Base-by-base conservation (phyloP, 2,329 filamentous ascomycete species). In the Sporothrix brasiliensis region DNA sequence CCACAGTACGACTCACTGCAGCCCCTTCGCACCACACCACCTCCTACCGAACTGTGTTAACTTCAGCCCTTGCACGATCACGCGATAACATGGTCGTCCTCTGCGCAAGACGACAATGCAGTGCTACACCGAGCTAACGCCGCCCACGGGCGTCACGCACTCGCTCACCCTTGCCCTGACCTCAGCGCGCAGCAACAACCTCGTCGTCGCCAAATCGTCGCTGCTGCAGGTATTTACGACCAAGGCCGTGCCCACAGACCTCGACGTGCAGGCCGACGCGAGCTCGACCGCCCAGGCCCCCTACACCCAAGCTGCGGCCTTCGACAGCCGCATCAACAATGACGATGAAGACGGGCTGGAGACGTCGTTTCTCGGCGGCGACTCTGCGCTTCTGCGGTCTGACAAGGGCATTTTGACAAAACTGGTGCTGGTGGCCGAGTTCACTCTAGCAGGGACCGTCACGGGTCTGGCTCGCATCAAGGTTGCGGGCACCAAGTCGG, bases 51-150 rank as follows among this genome's bases (percentile, higher is more conserved):
- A 14, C 13, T 30, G 19, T 41, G 9, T 30, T 52, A 4, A 19
- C 27, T 21, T 50, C 44, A 4, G 5, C 65, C 30, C 16, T 10
- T 14, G 65, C 34, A 44, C 65, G 13, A 44, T 54, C 65, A 13
- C 65, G 50, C 50, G 65, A n/a, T 54, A 69, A 69, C 63, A 72
- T 70, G 69, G 69, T 72, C 67, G 68, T 70, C 66, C 47, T n/a
- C 16, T 58, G 78, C 77, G 73, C 74, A 75, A 63, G 30, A 39
- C 67, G 52, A 73, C 66, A 24, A 98, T 98, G 94, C 94, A 98
- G 88, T 97, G 93, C 85, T 98, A 98, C 83, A 94, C 93, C 78
- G 95, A 99, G 86, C 86, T 99, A 79, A 89, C 93, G 80, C 92
- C 94, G 83, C 94, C 95, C 69, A 96, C 94, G 79, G 94, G 94